Percentiles rank a stretch among this genome's conserved stretches.
Conservation (phyloP, 1,284 basidiomycete genomes). For the Rhizoctonia solani region DNA sequence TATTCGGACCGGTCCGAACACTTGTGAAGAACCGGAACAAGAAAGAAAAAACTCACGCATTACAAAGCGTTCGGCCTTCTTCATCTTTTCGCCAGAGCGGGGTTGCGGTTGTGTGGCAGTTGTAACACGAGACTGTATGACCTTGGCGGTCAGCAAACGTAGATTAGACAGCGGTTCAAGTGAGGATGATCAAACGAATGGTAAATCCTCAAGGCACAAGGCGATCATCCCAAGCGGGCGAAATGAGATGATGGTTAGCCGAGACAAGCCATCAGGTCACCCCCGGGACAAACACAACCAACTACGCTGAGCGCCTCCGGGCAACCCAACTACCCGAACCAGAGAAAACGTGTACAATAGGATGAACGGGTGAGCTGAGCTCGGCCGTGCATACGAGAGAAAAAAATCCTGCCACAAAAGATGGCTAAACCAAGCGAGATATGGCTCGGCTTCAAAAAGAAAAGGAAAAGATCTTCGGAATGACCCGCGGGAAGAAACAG, state of each 20-base stretch:
- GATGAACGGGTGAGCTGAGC: neutral
- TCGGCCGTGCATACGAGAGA: neutral
- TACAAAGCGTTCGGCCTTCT: conserved; percentile 89
- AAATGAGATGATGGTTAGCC: neutral
- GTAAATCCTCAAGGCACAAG: neutral
- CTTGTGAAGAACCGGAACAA: neutral
- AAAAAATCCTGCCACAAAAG: neutral
- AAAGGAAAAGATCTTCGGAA: conserved; percentile 26
- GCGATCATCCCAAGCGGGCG: neutral
- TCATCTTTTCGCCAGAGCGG: conserved; percentile 92
- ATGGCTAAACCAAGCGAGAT: neutral
- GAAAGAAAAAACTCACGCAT: conserved; percentile 62
- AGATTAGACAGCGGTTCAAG: no score
- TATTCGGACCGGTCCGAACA: conserved; percentile 16
- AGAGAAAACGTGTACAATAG: neutral
- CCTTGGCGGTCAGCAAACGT: conserved; percentile 9
- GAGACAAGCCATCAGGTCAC: neutral
- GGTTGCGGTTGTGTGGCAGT: conserved; percentile 86
- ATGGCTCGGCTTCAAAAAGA: neutral
- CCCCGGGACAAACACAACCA: neutral
- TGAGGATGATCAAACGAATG: neutral
- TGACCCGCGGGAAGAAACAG: neutral
- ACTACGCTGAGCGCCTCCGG: neutral
- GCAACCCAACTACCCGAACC: neutral
- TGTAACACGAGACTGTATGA: conserved; percentile 77